A percentile compares a stretch with the other conserved stretches of the same genome.
Evolutionary conservation across 345 rosid genomes (phyloP).

Genomic region (Lagerstroemia speciosa): DNA sequence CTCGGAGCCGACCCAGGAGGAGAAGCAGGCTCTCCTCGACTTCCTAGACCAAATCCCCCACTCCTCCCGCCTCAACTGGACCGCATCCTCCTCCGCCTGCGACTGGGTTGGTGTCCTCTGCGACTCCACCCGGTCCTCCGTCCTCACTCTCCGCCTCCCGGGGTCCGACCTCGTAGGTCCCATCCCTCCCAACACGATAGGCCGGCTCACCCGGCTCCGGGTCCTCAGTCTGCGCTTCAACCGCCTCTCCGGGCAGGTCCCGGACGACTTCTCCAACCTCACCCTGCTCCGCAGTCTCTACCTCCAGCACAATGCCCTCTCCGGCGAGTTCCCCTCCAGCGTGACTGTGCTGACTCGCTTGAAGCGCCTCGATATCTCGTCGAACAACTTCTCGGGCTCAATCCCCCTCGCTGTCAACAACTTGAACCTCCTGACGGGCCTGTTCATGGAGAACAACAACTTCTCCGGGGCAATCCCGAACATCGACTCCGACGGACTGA

Average conservation of each 20-base stretch:
- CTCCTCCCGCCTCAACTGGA: constrained; percentile 68
- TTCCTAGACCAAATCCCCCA: constrained; percentile 52
- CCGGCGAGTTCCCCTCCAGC: constrained; percentile 54
- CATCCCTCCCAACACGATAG: constrained; percentile 60
- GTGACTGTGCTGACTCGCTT: constrained; percentile 41
- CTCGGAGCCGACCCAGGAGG: constrained; percentile 61
- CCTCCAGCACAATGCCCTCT: constrained; percentile 50
- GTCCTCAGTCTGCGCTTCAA: constrained; percentile 82
- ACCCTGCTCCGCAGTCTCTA: constrained; percentile 66
- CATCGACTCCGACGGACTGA: neutral
- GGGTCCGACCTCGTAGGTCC: constrained; percentile 65
- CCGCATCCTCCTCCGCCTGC: constrained; percentile 59
- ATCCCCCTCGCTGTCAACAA: constrained; percentile 66
- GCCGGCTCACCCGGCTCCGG: constrained; percentile 55
- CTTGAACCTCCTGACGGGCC: constrained; percentile 44
- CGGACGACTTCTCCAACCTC: constrained; percentile 69
- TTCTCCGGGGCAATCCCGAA: constrained; percentile 52
- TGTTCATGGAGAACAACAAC: constrained; percentile 45
- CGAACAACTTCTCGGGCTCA: constrained; percentile 56
- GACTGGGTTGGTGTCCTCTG: constrained; percentile 77
- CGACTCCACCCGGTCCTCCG: constrained; percentile 39
- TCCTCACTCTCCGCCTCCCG: constrained; percentile 66
- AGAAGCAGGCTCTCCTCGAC: constrained; percentile 73
- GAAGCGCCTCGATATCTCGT: constrained; percentile 65
- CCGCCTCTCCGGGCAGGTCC: constrained; percentile 60